A percentile compares a stretch with the other conserved stretches of the same genome.
Conservation (phyloP, 495 filamentous ascomycete species). For the Coniosporium apollinis region DNA sequence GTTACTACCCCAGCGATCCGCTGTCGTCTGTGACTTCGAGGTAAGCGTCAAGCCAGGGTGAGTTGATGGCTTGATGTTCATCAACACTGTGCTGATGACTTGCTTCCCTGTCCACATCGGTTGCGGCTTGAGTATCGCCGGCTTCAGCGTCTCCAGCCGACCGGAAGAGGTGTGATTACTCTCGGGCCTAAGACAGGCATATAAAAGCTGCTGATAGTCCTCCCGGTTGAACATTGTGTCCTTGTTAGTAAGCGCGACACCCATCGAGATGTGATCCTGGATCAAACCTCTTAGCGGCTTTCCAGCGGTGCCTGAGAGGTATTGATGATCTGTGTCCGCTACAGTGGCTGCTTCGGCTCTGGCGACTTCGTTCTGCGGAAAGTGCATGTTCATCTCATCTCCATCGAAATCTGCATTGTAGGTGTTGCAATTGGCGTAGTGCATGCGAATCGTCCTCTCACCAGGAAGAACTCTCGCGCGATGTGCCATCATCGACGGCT, state of each 20-base stretch:
- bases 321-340: conserved; percentile 94
- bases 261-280: conserved; percentile 96
- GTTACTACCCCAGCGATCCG: conserved; percentile 49
- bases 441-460: conserved; percentile 97
- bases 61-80: conserved; percentile 65
- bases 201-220: conserved; percentile 86
- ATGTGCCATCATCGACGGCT: conserved; percentile 99
- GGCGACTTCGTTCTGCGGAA: conserved; percentile 92
- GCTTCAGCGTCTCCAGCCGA: conserved; percentile 59
- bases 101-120: conserved; percentile 96
- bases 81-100: conserved; percentile 79
- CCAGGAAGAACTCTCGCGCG: conserved; percentile 79
- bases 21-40: conserved; percentile 58
- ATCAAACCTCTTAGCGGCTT: conserved; percentile 93
- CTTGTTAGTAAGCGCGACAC: conserved; percentile 72
- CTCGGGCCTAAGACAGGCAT: conserved; percentile 77
- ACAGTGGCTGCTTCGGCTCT: conserved; percentile 79
- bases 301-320: conserved; percentile 83
- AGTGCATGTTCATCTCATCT: conserved; percentile 99
- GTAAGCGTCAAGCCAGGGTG: conserved; percentile 66
- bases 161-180: conserved; percentile 56
- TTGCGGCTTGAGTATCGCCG: conserved; percentile 67
- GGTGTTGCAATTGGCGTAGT: conserved; percentile 98
- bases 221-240: conserved; percentile 83
- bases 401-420: conserved; percentile 99